phyloP scores from a whole-genome alignment of 2,329 filamentous ascomycete genomes.

The Emydomyces testavorans region DNA sequence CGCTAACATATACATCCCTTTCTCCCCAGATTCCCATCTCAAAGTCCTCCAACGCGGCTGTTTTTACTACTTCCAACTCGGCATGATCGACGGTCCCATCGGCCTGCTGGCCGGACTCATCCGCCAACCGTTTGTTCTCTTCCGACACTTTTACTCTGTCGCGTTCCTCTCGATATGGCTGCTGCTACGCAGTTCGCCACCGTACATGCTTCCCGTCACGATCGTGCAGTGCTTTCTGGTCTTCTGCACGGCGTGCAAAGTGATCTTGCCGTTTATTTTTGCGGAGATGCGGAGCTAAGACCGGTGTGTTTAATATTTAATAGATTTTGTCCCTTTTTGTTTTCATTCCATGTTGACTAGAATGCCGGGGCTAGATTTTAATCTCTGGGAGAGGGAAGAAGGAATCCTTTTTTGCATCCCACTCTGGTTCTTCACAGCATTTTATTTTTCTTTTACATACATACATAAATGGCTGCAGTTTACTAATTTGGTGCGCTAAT shows the following conservation, averaged over 20 bases:
- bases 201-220: constrained; percentile 51
- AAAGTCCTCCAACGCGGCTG: constrained; percentile 76
- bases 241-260: constrained; percentile 67
- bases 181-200: constrained; percentile 41
- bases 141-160: constrained; percentile 90
- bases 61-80: constrained; percentile 78
- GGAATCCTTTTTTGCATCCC: too few species aligned
- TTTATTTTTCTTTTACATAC: too few species aligned
- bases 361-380: too few species aligned
- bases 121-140: constrained; percentile 61
- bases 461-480: too few species aligned
- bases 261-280: constrained; percentile 73
- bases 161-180: constrained; percentile 79
- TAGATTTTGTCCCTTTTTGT: too few species aligned
- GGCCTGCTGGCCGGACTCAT: constrained; percentile 74
- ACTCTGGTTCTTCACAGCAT: too few species aligned
- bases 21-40: constrained; percentile 50
- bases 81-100: constrained; percentile 64
- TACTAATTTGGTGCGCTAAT: too few species aligned
- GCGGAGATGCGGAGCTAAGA: constrained; percentile 47
- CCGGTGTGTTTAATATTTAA: too few species aligned
- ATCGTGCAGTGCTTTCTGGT: constrained; percentile 56
- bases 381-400: too few species aligned
- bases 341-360: too few species aligned
- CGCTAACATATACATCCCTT: not conserved